Evolutionary conservation across 495 filamentous ascomycete genomes (phyloP).

Genomic region (Penicillium macrosclerotiorum): DNA sequence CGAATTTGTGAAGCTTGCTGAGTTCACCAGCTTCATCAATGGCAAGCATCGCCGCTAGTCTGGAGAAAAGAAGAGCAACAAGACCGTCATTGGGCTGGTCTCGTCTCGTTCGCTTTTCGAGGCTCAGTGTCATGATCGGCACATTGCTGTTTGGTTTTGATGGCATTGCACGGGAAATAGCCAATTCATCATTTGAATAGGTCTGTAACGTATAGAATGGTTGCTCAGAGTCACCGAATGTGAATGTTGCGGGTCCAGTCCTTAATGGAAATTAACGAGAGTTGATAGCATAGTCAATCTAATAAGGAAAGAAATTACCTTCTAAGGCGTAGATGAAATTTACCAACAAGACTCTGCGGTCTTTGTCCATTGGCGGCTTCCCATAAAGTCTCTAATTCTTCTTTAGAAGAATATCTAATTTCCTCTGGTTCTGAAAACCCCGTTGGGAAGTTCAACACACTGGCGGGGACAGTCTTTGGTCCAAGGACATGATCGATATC

Average conservation of each 20-base stretch:
- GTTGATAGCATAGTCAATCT: background rate
- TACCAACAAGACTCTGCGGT: conserved; percentile 30
- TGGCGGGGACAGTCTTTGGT: conserved; percentile 47
- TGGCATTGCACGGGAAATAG: conserved; percentile 40
- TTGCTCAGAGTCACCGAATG: conserved; percentile 35
- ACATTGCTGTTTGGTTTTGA: conserved; percentile 34
- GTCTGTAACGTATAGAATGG: conserved; percentile 49
- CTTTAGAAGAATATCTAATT: conserved; percentile 38
- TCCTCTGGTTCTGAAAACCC: conserved; percentile 35
- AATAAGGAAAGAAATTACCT: conserved; percentile 27
- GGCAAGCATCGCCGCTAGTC: conserved; percentile 65
- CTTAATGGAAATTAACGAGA: conserved; percentile 24
- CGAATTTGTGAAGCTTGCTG: conserved; percentile 40
- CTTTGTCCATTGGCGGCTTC: conserved; percentile 55
- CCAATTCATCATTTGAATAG: conserved; percentile 38
- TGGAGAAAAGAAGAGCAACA: conserved; percentile 70
- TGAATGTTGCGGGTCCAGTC: conserved; percentile 36
- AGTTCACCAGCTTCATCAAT: conserved; percentile 58
- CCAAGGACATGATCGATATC: conserved; percentile 42
- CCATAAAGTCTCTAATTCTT: conserved; percentile 51
- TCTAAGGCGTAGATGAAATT: conserved; percentile 45
- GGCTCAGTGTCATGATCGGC: conserved; percentile 55
- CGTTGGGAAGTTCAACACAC: conserved; percentile 44
- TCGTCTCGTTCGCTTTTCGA: conserved; percentile 57
- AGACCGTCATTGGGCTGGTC: conserved; percentile 65